Conservation (phyloP, 2,329 filamentous ascomycete species). For the Lachnum nothofagi region DNA sequence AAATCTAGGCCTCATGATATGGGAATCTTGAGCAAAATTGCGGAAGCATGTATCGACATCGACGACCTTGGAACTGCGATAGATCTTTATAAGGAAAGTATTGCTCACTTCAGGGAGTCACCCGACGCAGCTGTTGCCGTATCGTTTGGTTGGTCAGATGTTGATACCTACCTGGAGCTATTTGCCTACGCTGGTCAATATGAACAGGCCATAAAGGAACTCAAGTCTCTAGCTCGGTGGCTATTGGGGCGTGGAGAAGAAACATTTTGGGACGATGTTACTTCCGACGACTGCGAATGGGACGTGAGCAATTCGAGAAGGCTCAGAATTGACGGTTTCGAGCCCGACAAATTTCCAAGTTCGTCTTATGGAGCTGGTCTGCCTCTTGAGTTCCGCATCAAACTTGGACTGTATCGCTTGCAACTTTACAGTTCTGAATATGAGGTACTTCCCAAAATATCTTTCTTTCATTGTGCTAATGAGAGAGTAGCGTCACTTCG, state of each 20-base stretch:
- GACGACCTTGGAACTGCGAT: conserved; percentile 32
- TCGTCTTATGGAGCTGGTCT: conserved; percentile 66
- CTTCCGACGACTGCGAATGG: conserved; percentile 82
- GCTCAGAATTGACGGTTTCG: conserved; percentile 55
- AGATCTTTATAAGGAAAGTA: conserved; percentile 31
- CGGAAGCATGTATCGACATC: conserved; percentile 33
- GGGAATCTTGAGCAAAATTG: conserved; percentile 32
- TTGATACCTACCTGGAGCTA: conserved; percentile 80
- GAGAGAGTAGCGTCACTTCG: conserved; percentile 53
- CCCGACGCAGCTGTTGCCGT: conserved; percentile 9
- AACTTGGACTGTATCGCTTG: conserved; percentile 78
- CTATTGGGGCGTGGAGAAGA: conserved; percentile 71
- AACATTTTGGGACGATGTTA: conserved; percentile 67
- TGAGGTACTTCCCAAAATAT: conserved; percentile 53
- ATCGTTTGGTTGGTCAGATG: conserved; percentile 63
- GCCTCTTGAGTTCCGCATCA: conserved; percentile 76
- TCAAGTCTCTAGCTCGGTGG: conserved; percentile 75
- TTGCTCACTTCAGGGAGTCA: conserved; percentile 26
- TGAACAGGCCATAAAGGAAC: conserved; percentile 59
- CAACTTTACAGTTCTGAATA: conserved; percentile 55
- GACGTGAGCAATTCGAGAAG: conserved; percentile 70
- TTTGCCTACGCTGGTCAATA: conserved; percentile 61
- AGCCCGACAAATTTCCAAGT: conserved; percentile 46
- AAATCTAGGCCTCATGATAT: conserved; percentile 45
- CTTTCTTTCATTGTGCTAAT: conserved; percentile 7